phyloP scores from a whole-genome alignment of 1,284 basidiomycete species.

The Cerrena zonata region DNA sequence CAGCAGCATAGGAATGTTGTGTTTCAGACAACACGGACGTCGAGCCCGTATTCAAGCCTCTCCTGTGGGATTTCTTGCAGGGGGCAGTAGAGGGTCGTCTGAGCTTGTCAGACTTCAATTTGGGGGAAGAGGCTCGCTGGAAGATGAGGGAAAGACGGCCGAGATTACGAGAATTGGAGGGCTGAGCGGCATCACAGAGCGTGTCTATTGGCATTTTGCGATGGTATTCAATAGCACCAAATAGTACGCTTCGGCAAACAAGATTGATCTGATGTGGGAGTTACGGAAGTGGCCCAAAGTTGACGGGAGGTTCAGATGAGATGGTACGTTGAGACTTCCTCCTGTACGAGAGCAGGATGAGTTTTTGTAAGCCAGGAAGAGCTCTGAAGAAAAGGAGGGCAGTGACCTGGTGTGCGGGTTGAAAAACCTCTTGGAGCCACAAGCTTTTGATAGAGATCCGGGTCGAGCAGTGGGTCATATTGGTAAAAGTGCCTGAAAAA shows the following conservation, averaged over 20 bases:
- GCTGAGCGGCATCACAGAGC: neutral
- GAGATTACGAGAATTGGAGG: conserved; percentile 13
- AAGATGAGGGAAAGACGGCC: conserved; percentile 28
- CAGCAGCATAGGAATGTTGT: neutral
- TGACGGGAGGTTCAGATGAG: too few relatives aligned
- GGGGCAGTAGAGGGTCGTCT: neutral
- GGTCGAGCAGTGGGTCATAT: too few relatives aligned
- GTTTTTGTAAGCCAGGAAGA: too few relatives aligned
- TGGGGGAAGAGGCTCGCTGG: conserved; percentile 15
- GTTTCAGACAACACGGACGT: neutral
- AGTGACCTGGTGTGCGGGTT: too few relatives aligned
- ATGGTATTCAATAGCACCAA: neutral
- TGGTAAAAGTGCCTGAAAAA: too few relatives aligned
- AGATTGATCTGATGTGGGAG: neutral
- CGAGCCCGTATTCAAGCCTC: neutral
- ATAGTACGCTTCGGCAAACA: neutral
- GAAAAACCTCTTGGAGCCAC: too few relatives aligned
- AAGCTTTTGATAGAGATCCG: too few relatives aligned
- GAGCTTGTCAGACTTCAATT: neutral
- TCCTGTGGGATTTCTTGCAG: neutral
- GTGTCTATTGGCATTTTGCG: neutral
- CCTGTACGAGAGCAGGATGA: too few relatives aligned
- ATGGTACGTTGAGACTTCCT: too few relatives aligned
- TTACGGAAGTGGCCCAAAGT: neutral
- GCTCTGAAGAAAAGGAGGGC: too few relatives aligned